Conservation (phyloP, 2,329 filamentous ascomycete genomes). For the Calonectria henricotiae region DNA sequence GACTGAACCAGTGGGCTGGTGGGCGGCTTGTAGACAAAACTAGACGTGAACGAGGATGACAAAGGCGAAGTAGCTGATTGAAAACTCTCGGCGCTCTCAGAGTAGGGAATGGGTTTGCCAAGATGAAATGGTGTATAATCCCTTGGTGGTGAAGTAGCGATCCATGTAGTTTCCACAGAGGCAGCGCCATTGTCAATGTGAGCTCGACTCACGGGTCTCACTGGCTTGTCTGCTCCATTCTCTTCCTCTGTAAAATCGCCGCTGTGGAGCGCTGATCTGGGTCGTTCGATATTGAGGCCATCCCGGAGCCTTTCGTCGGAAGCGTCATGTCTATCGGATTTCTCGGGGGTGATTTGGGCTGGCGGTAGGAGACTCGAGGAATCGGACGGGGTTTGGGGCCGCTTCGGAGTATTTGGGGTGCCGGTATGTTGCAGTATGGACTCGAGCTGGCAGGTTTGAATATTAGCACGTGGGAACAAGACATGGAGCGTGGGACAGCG, state of each 20-base stretch:
- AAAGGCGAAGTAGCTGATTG: constrained; percentile 72
- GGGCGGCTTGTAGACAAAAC: constrained; percentile 88
- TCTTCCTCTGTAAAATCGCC: constrained; percentile 74
- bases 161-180: constrained; percentile 61
- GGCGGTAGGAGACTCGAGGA: constrained; percentile 64
- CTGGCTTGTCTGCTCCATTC: constrained; percentile 39
- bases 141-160: constrained; percentile 72
- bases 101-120: constrained; percentile 56
- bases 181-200: constrained; percentile 45
- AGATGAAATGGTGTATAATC: constrained; percentile 66
- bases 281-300: constrained; percentile 82
- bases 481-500: constrained; percentile 45
- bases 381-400: constrained; percentile 56
- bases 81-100: constrained; percentile 58
- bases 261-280: constrained; percentile 82
- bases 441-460: constrained; percentile 56
- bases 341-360: constrained; percentile 67
- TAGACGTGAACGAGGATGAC: constrained; percentile 82
- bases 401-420: constrained; percentile 39
- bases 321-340: constrained; percentile 51
- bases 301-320: constrained; percentile 65
- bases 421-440: constrained; percentile 54
- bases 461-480: constrained; percentile 38
- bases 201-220: constrained; percentile 16
- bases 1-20: constrained; percentile 95